Conservation (phyloP, 805 yeast genomes). For the Lipomyces sp. region DNA sequence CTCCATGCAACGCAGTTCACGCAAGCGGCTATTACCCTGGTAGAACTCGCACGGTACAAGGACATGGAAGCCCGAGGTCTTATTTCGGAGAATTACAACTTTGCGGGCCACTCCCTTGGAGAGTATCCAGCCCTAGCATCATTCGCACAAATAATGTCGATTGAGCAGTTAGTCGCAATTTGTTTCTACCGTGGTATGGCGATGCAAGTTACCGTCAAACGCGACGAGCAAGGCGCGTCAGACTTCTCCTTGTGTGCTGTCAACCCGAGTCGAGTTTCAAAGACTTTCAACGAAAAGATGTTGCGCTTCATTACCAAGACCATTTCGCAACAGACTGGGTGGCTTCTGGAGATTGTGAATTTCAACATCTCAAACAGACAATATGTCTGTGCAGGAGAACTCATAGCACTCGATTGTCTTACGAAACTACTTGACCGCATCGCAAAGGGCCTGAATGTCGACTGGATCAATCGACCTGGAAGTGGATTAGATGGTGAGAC, state of each 20-base stretch:
- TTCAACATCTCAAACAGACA: slow-evolving; percentile 98
- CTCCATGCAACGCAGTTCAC: slow-evolving; percentile 98
- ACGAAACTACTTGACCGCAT: slow-evolving; percentile 91
- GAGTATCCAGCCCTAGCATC: slow-evolving; percentile 99
- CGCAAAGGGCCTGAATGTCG: slow-evolving; percentile 91
- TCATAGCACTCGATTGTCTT: slow-evolving; percentile 90
- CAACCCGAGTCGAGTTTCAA: slow-evolving; percentile 89
- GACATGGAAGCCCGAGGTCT: slow-evolving; percentile 95
- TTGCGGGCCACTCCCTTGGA: slow-evolving; percentile 99
- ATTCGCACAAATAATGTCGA: slow-evolving; percentile 97
- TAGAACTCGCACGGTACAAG: slow-evolving; percentile 99
- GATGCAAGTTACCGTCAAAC: slow-evolving; percentile 99
- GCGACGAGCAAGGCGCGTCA: slow-evolving; percentile 93
- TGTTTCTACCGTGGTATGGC: slow-evolving; percentile 99
- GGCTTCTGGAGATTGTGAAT: slow-evolving; percentile 98
- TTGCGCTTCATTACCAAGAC: slow-evolving; percentile 91
- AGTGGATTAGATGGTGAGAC: slow-evolving; percentile 85
- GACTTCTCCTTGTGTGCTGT: slow-evolving; percentile 99
- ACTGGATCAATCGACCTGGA: slow-evolving; percentile 78
- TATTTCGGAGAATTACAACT: slow-evolving; percentile 88
- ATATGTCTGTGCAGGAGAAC: slow-evolving; percentile 98
- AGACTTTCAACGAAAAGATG: slow-evolving; percentile 90
- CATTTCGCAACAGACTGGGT: slow-evolving; percentile 78
- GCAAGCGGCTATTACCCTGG: slow-evolving; percentile 97
- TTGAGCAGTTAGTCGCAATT: slow-evolving; percentile 58